phyloP scores from a whole-genome alignment of 2,329 filamentous ascomycete species.

The Colletotrichum godetiae region DNA sequence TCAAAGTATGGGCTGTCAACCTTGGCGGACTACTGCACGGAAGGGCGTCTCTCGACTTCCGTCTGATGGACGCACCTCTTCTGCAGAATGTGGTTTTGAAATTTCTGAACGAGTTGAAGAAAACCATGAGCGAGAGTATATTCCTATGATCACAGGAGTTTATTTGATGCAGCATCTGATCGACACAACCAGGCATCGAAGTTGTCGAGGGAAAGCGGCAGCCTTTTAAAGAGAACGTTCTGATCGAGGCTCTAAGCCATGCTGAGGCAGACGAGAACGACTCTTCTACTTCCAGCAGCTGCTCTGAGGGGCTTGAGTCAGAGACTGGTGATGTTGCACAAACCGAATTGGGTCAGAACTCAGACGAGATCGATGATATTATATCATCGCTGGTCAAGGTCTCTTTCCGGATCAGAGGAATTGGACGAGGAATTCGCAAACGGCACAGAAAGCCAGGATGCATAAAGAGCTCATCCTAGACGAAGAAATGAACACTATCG shows the following conservation, averaged over 20 bases:
- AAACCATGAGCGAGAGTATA: background rate
- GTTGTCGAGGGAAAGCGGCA: slow-evolving; percentile 1
- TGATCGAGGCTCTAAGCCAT: background rate
- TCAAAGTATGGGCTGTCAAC: slow-evolving; percentile 10
- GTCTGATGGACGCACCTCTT: background rate
- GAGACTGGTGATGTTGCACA: background rate
- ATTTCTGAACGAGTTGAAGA: background rate
- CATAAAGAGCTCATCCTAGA: background rate
- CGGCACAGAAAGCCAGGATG: background rate
- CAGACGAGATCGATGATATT: background rate
- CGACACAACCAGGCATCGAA: background rate
- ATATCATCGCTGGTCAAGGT: background rate
- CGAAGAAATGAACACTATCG: background rate
- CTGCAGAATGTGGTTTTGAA: background rate
- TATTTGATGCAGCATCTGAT: too few species aligned
- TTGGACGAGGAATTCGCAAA: background rate
- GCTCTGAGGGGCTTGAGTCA: too few species aligned
- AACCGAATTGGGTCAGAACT: slow-evolving; percentile 20
- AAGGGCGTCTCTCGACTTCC: slow-evolving; percentile 12
- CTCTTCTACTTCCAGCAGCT: too few species aligned
- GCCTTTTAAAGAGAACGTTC: background rate
- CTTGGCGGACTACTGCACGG: slow-evolving; percentile 8
- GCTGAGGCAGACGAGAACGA: background rate
- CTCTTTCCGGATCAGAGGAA: background rate
- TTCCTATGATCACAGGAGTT: too few species aligned